These are phyloP conservation scores for Malus hybrid DNA, from an alignment of 331 rosid genomes.

Conservation along the genomic window DNA sequence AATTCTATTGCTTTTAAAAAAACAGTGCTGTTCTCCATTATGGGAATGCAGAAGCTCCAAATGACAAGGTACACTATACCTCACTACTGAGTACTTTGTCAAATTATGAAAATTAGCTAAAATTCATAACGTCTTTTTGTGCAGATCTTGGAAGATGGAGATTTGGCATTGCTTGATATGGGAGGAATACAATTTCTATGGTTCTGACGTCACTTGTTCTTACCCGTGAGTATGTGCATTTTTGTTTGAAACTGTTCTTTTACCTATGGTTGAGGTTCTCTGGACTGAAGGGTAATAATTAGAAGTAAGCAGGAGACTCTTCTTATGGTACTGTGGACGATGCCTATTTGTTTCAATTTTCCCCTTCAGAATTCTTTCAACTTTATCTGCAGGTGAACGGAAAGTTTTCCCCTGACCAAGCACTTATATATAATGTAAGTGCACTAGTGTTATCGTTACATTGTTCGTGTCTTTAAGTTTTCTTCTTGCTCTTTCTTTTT, in stretches of 20 bases:
- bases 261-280: background rate
- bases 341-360: background rate
- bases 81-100: background rate
- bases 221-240: slow-evolving; percentile 61
- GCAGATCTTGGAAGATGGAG: slow-evolving; percentile 83
- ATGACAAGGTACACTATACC: slow-evolving; percentile 53
- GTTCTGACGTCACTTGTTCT: slow-evolving; percentile 90
- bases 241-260: slow-evolving; percentile 4
- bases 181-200: slow-evolving; percentile 93
- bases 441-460: background rate
- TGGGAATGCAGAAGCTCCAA: slow-evolving; percentile 95
- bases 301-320: background rate
- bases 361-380: background rate
- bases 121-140: slow-evolving; percentile 7
- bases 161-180: slow-evolving; percentile 91
- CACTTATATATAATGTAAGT: slow-evolving; percentile 68
- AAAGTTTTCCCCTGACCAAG: slow-evolving; percentile 73
- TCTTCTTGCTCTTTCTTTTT: background rate
- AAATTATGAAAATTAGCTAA: background rate
- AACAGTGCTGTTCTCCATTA: slow-evolving; percentile 86
- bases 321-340: background rate
- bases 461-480: background rate
- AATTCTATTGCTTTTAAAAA: slow-evolving; percentile 14
- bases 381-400: slow-evolving; percentile 70
- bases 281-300: background rate